Evolutionary conservation across 352 stramenopile genomes (phyloP), one percentile per base, ranked within the genome.

Genomic region (Pythium chondricola): DNA sequence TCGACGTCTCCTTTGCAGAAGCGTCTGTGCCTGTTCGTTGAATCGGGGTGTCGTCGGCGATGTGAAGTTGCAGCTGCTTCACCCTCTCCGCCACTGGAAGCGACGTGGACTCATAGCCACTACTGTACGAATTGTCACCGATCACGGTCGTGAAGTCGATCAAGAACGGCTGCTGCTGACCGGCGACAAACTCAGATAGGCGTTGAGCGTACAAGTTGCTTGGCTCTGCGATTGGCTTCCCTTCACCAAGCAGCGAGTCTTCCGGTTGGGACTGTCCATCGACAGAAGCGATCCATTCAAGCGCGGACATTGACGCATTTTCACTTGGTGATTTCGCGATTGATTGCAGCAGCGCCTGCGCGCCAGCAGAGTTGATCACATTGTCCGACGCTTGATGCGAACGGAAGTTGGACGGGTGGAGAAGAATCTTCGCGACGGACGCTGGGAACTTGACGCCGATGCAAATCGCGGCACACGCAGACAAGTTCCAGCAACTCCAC

Each of bases 401-500:
- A 6, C 81, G 69, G 58, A 94, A 94, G 37, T 92, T 93, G 9
- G 79, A 79, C 18, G 74, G 68, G 26, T 94, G 81, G 4, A 94
- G 53, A 42, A 94, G 48, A 20, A 89, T 32, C 22, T 78, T 85
- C 2, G 77, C 74, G 6, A 94, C 56, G 16, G 69, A 44, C 24
- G 69, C 56, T 8, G 85, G 83, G 29, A 95, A 91, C 41, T 82
- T 74, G 45, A 95, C 85, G 6, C 85, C 85, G 9, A 95, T 50
- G 9, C 77, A 83, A 29, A 93, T 91, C 17, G 83, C 79, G 2
- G 74, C 79, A 50, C 83, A 93, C 2, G 76, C 81, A 18, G 81
- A 85, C 16, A 95, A 27, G 22, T 88, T 90, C 84, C 83, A 95
- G 50, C 83, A 94, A 31, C 83, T 93, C 79, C 83, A 93, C 2